phyloP scores from a whole-genome alignment of 1,139 yeast species.

The Waltiozyma sp. region DNA sequence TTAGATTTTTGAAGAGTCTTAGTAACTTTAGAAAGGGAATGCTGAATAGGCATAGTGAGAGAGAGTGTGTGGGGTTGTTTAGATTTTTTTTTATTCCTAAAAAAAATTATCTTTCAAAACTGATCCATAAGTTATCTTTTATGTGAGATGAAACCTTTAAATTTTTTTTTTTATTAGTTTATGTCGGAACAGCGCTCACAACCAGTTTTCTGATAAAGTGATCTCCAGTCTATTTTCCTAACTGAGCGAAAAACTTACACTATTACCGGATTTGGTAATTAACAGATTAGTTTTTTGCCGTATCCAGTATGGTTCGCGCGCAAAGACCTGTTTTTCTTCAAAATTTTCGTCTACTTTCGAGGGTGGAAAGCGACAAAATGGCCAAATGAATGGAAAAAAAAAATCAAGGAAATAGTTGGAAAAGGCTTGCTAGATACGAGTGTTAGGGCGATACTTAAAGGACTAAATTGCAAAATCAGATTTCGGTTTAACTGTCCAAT shows the following conservation, averaged over 20 bases:
- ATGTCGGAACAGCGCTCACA: neutral
- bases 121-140: too few relatives aligned
- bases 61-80: neutral
- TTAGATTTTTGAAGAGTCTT: constrained; percentile 50
- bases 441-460: too few relatives aligned
- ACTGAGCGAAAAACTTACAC: too few relatives aligned
- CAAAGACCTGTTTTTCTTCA: neutral
- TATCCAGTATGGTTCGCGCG: neutral
- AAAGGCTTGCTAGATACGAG: too few relatives aligned
- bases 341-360: neutral
- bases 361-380: neutral
- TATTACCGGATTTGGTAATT: too few relatives aligned
- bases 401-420: neutral
- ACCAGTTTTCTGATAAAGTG: neutral
- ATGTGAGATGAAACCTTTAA: neutral
- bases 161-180: neutral
- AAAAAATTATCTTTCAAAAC: too few relatives aligned
- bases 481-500: neutral
- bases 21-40: constrained; percentile 61
- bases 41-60: constrained; percentile 60
- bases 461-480: neutral
- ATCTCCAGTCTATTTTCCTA: neutral
- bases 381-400: neutral
- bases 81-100: too few relatives aligned
- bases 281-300: neutral